Conservation (phyloP, 306 rosid species). For the Dalbergia cultrata region DNA sequence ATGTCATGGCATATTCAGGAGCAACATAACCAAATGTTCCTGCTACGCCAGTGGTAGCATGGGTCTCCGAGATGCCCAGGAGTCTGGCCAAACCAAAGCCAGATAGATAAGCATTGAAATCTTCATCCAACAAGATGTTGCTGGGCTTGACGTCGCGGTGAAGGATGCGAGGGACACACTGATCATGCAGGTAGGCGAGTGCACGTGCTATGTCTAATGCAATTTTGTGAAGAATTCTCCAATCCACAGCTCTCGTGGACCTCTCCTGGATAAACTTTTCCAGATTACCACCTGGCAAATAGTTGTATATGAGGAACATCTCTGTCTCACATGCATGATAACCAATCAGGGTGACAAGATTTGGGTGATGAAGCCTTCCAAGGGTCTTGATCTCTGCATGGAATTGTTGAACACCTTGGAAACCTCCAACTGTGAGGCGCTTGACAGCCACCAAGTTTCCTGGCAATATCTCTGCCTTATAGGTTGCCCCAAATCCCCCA, state of each 20-base stretch:
- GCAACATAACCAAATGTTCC: slow-evolving; percentile 98
- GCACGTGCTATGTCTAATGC: slow-evolving; percentile 93
- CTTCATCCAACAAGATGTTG: slow-evolving; percentile 89
- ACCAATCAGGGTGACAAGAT: slow-evolving; percentile 88
- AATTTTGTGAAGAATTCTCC: slow-evolving; percentile 94
- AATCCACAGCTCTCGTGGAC: slow-evolving; percentile 82
- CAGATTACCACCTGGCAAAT: slow-evolving; percentile 88
- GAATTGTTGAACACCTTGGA: slow-evolving; percentile 91
- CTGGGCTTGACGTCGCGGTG: slow-evolving; percentile 98
- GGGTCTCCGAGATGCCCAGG: slow-evolving; percentile 94
- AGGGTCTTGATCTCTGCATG: slow-evolving; percentile 91
- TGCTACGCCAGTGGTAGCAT: slow-evolving; percentile 97
- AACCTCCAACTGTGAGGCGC: slow-evolving; percentile 90
- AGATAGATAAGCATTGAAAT: slow-evolving; percentile 83
- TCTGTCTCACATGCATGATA: slow-evolving; percentile 93
- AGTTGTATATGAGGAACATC: slow-evolving; percentile 90
- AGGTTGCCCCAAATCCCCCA: slow-evolving; percentile 98
- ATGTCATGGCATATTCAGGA: slow-evolving; percentile 97
- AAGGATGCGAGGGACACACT: slow-evolving; percentile 91
- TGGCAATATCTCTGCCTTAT: slow-evolving; percentile 84
- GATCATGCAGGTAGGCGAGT: slow-evolving; percentile 88
- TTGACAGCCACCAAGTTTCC: slow-evolving; percentile 79
- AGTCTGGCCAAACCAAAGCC: slow-evolving; percentile 97
- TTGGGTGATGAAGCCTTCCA: slow-evolving; percentile 87
- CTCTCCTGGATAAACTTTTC: slow-evolving; percentile 94